Base-by-base conservation (phyloP, 805 yeast genomes). In the Starmerella apis region DNA sequence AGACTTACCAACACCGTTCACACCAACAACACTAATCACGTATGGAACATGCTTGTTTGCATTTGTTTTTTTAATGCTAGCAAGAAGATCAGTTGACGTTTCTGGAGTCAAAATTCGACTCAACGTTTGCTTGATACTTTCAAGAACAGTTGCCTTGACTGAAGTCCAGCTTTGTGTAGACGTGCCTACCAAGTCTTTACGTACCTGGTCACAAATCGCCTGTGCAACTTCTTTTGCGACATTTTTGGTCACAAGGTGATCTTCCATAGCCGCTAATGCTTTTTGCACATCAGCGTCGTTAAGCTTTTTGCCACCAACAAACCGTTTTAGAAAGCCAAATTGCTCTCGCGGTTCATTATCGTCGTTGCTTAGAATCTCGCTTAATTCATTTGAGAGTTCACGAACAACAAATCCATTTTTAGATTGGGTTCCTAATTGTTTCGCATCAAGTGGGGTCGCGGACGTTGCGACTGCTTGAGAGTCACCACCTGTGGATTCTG, bases 1-100 rank as follows among this genome's bases (percentile, higher is more conserved):
- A 0, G 97, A 90, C 66, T 90, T 90, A 13, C 98, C 98, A 36
- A 90, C 98, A 41, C 98, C 98, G 65, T 90, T 90, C 19, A 90
- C 98, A 37, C 98, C 98, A 23, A 90, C 97, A 20, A 90, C 90
- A 0, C 96, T 87, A 50, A 90, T 86, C n/a, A 90, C 96, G 58
- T 86, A 90, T 2, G 98, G 96, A 16, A 27, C n/a, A 8, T 77
- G 64, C 11, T 52, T 53, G 38, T 50, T 45, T 19, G 22, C 11
- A 8, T 30, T n/a, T 13, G 18, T 11, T 33, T 67, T 68, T 59
- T 82, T 81, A 48, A 92, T 84, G 59, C 86, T 94, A 57, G 85
- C 83, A 31, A 90, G 72, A 52, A 90, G 68, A 63, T 92, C 94
- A 1, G 88, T 79, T 1, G 96, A 86, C 2, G 92, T 85, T 53